phyloP scores from a whole-genome alignment of 1,284 basidiomycete genomes.

The Ustilago vetiveriae region DNA sequence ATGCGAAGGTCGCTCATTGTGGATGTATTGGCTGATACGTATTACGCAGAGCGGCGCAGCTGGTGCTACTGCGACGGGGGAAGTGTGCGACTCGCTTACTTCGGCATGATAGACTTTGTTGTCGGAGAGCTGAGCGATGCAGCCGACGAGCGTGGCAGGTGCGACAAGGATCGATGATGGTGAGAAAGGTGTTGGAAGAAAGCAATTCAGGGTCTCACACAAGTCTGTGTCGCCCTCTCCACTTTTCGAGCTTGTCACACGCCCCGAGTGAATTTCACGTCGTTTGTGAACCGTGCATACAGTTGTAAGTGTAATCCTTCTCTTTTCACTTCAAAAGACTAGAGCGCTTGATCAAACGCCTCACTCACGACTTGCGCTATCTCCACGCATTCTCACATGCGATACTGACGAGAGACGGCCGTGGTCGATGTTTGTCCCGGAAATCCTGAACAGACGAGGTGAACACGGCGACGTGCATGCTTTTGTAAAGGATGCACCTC shows the following conservation, averaged over 20 bases:
- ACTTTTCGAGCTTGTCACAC: neutral
- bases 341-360: too few relatives aligned
- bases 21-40: neutral
- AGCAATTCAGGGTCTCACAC: constrained; percentile 8
- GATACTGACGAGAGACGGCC: too few relatives aligned
- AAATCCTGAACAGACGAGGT: too few relatives aligned
- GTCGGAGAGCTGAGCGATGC: neutral
- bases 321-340: too few relatives aligned
- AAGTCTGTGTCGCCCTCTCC: neutral
- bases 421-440: too few relatives aligned
- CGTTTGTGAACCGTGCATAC: constrained; percentile 15
- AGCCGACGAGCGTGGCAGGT: too few relatives aligned
- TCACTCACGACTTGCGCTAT: too few relatives aligned
- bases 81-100: neutral
- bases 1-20: constrained; percentile 49
- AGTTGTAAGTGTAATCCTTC: too few relatives aligned
- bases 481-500: too few relatives aligned
- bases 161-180: too few relatives aligned
- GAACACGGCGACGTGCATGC: too few relatives aligned
- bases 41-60: neutral
- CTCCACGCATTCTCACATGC: too few relatives aligned
- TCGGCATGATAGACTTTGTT: constrained; percentile 2
- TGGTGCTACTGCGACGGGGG: neutral
- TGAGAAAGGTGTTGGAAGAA: neutral
- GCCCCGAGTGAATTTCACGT: neutral